These are phyloP conservation scores for Phoma sp. DNA, from an alignment of 2,329 filamentous ascomycete species.

Conservation along the genomic window DNA sequence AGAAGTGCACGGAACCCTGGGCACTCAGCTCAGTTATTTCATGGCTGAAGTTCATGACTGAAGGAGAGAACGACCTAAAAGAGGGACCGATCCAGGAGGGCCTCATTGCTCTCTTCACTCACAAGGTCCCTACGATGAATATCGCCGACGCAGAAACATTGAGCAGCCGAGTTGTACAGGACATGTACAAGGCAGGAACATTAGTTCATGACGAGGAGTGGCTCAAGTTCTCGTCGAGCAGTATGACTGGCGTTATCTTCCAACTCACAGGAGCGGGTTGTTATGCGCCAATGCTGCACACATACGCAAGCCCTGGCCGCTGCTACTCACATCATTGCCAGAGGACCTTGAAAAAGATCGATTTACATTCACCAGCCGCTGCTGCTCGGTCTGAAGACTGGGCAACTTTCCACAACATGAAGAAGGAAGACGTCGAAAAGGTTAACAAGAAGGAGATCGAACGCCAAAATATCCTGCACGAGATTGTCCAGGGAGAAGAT, in stretches of 20 bases:
- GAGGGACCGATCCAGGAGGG: conserved; percentile 86
- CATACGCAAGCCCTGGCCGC: conserved; percentile 69
- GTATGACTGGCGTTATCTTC: conserved; percentile 87
- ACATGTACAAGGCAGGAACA: conserved; percentile 80
- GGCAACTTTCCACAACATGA: conserved; percentile 86
- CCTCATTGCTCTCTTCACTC: conserved; percentile 85
- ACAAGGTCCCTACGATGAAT: conserved; percentile 98
- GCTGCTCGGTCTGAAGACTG: conserved; percentile 77
- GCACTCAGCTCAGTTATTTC: conserved; percentile 83
- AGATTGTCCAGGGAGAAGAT: conserved; percentile 93
- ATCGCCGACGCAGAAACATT: conserved; percentile 93
- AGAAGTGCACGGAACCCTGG: conserved; percentile 88
- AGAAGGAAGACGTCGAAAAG: conserved; percentile 74
- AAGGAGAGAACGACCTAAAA: conserved; percentile 87
- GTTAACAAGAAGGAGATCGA: conserved; percentile 87
- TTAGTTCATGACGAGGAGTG: conserved; percentile 92
- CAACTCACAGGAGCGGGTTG: conserved; percentile 92
- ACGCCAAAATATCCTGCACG: conserved; percentile 91
- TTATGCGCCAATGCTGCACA: conserved; percentile 84
- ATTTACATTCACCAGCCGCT: conserved; percentile 75
- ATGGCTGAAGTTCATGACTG: conserved; percentile 89
- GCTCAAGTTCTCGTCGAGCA: conserved; percentile 86
- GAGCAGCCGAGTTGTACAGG: conserved; percentile 75
- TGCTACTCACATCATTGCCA: conserved; percentile 97
- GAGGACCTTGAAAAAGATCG: conserved; percentile 91